Evolutionary conservation across 1,139 yeast genomes (phyloP), one percentile per base, ranked within the genome.

Genomic region (Spencermartinsiella ligniputridi): DNA sequence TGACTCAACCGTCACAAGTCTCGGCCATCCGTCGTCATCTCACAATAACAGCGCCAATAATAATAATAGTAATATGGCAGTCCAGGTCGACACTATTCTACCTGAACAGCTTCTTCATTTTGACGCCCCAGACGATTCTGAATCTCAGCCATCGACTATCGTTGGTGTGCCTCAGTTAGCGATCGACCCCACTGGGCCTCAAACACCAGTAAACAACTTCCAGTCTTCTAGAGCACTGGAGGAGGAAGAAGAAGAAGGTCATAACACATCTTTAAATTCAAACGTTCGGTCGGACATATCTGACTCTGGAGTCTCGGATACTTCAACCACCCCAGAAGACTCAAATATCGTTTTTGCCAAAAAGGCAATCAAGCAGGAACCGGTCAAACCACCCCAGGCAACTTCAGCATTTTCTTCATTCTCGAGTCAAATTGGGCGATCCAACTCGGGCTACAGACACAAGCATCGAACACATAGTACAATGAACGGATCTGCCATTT

Each of bases 391-490:
- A n/a, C 47, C 53, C 33, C 46, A 48, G 38, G 44, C 51, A 25
- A 42, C 53, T 3, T 52, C 55, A 13, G 55, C 54, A 16, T 45
- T 52, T 19, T 52, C 55, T 3, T 51, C 54, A 12, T 50, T 49
- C 40, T 45, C 49, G 16, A 33, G 29, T 11, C 35, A 44, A 33
- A 32, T 24, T 18, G 34, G 20, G 11, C 32, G 25, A n/a, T 24
- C 33, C 33, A 22, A 15, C 35, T 19, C 25, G 15, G 25, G n/a
- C 38, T 34, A 35, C 17, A 35, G 36, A 16, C 46, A 46, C 17
- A 39, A 38, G 37, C 49, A 46, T 18, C 19, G 30, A 8, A 43
- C 40, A 32, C 37, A 40, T n/a, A 43, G 38, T 27, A 39, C n/a
- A 20, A 24, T 4, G 18, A 42, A 13, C 25, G 21, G 24, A 17